phyloP scores from a whole-genome alignment of 2,329 filamentous ascomycete genomes.

The Colletotrichum echinochloae region DNA sequence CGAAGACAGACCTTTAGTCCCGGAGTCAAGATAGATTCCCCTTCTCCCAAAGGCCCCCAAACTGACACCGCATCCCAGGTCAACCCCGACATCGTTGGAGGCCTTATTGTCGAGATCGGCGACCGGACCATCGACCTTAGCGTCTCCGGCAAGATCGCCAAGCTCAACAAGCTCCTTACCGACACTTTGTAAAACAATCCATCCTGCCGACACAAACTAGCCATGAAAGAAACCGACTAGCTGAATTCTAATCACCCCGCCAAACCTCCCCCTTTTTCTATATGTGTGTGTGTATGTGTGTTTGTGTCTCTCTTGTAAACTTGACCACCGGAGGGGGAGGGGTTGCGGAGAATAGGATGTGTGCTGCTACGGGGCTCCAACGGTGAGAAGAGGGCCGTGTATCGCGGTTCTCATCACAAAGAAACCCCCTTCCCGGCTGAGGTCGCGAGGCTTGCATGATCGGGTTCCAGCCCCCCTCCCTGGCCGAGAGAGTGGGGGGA shows the following conservation, averaged over 20 bases:
- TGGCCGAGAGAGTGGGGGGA: background rate
- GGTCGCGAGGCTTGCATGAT: slow-evolving; percentile 4
- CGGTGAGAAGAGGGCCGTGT: background rate
- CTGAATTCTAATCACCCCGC: slow-evolving; percentile 27
- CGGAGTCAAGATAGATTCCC: background rate
- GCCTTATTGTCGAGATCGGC: slow-evolving; percentile 94
- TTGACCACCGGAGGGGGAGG: slow-evolving; percentile 16
- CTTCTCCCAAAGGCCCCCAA: background rate
- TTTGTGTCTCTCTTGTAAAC: slow-evolving; percentile 30
- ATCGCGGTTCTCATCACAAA: background rate
- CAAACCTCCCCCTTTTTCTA: slow-evolving; percentile 22
- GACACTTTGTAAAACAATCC: slow-evolving; percentile 86
- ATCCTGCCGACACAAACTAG: slow-evolving; percentile 7
- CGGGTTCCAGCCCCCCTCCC: background rate
- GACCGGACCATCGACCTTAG: slow-evolving; percentile 98
- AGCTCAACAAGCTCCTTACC: slow-evolving; percentile 99
- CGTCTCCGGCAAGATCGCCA: slow-evolving; percentile 93
- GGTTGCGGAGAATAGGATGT: background rate
- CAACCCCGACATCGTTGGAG: slow-evolving; percentile 93
- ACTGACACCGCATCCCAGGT: slow-evolving; percentile 65
- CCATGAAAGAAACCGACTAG: slow-evolving; percentile 30
- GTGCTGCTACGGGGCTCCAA: slow-evolving; percentile 13
- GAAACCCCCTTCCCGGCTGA: background rate
- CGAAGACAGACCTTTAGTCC: background rate
- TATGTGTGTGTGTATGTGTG: slow-evolving; percentile 32